Base-by-base conservation (phyloP, 805 yeast genomes). In the Grigorovia humatica region DNA sequence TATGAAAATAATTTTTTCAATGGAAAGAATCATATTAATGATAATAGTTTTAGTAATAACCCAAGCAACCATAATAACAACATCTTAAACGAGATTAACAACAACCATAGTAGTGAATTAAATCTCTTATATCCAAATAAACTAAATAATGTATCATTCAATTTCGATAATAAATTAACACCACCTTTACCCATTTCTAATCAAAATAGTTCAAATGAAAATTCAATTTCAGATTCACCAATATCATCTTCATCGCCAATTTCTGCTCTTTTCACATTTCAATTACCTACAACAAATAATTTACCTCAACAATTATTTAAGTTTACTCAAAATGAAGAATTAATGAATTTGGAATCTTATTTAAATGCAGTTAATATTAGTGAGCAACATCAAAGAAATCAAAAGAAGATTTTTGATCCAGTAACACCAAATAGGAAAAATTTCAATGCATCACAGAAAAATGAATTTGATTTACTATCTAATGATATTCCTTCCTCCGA, bases 181-280 rank as follows among this genome's bases (percentile, higher is more conserved):
- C 48, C 52, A 43, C 46, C 50, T 23, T 30, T 43, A 18, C 32
- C 52, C 2, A n/a, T 29, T 4, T 32, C 43, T 2, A 15, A 27
- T 4, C 23, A 19, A 5, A 43, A 43, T 43, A 23, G 41, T n/a
- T 23, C 47, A 15, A 44, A 51, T 18, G 44, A 42, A 9, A 47
- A 48, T 32, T 9, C 20, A 11, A 20, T 45, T 2, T 19, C 50
- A 7, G 63, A 55, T 4, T 62, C 65, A 0, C 67, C 69, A 8
- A 43, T 61, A 8, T 64, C 69, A 7, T 54, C 66, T 1, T 59
- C 67, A 15, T 65, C 69, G 7, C 69, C 69, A 19, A 59, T 63
- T 2, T 63, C 67, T 12, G 63, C 65, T 41, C 55, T 65, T 30
- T 60, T 63, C 27, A 64, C 62, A 48, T 64, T 65, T 49, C 66